Evolutionary conservation across 2,329 filamentous ascomycete genomes (phyloP).

Genomic region (Oidium heveae): DNA sequence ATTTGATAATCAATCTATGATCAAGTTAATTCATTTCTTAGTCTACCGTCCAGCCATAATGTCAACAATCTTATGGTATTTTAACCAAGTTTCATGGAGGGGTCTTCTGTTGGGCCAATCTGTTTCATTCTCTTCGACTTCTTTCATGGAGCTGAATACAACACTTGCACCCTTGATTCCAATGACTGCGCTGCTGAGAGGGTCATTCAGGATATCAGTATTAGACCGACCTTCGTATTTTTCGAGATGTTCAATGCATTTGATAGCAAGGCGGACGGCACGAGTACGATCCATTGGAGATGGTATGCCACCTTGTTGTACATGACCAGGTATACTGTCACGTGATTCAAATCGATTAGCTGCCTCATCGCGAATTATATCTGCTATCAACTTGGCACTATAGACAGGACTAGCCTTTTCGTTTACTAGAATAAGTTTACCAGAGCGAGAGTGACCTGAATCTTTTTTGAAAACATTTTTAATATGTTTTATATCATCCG

Average conservation of each 20-base stretch:
- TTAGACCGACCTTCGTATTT: slow-evolving; percentile 39
- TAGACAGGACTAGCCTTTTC: slow-evolving; percentile 83
- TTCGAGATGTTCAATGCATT: slow-evolving; percentile 83
- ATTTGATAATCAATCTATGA: neutral
- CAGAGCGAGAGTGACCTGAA: slow-evolving; percentile 67
- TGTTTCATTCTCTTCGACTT: slow-evolving; percentile 61
- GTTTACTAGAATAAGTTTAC: slow-evolving; percentile 88
- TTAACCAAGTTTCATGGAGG: slow-evolving; percentile 63
- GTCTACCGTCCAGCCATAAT: slow-evolving; percentile 46
- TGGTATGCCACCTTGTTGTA: slow-evolving; percentile 80
- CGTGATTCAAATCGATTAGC: slow-evolving; percentile 79
- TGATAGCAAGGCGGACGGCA: slow-evolving; percentile 75
- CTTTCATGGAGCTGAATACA: slow-evolving; percentile 60
- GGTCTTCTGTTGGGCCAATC: slow-evolving; percentile 84
- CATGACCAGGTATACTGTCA: slow-evolving; percentile 77
- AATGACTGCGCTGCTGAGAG: slow-evolving; percentile 56
- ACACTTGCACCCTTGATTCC: slow-evolving; percentile 79
- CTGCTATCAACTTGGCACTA: slow-evolving; percentile 75
- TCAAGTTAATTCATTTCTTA: neutral
- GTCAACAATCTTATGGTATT: slow-evolving; percentile 58
- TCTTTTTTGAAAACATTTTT: slow-evolving; percentile 68
- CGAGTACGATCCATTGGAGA: slow-evolving; percentile 91
- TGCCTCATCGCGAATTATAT: slow-evolving; percentile 86
- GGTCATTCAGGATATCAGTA: slow-evolving; percentile 46
- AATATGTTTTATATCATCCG: slow-evolving; percentile 69